Conservation (phyloP, 208 protist species). For the Acanthamoeba quina region DNA sequence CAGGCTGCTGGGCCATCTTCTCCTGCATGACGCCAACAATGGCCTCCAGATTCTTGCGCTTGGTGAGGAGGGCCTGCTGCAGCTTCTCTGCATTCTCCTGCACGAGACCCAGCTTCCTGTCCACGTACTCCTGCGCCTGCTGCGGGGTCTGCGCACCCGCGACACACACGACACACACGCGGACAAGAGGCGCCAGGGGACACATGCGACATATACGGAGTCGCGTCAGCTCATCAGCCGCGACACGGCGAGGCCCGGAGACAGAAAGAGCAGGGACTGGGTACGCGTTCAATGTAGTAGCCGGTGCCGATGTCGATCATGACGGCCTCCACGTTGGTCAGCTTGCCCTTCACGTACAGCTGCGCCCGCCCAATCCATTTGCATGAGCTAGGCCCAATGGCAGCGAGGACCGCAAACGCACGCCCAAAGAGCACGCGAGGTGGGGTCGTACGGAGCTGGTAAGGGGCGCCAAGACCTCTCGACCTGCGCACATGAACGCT, state of each 20-base stretch:
- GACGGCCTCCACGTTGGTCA: conserved; percentile 71
- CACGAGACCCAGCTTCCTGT: conserved; percentile 54
- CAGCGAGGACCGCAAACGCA: not conserved
- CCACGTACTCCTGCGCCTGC: conserved; percentile 64
- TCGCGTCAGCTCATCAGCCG: too few relatives aligned
- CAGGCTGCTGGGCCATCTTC: conserved; percentile 44
- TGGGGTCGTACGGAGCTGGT: conserved; percentile 38
- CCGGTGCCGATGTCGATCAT: conserved; percentile 79
- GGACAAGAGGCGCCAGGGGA: not conserved
- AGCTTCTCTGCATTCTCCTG: conserved; percentile 68
- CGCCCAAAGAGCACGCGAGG: not conserved
- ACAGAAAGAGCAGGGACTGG: not conserved
- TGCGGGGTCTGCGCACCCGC: conserved; percentile 1
- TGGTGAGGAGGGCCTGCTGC: conserved; percentile 68
- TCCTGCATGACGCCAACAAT: conserved; percentile 71
- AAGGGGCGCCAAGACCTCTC: conserved; percentile 43
- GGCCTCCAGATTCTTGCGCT: conserved; percentile 64
- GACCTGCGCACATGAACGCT: not conserved
- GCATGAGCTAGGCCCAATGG: not conserved
- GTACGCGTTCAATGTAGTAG: conserved; percentile 78
- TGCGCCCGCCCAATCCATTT: not conserved
- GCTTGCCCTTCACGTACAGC: conserved; percentile 76
- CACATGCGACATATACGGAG: too few relatives aligned
- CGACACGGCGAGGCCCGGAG: not conserved
- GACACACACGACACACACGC: not conserved